Evolutionary conservation across 768 basidiomycete genomes (phyloP), one percentile per base, ranked within the genome.

Genomic region (Suillus americanus): DNA sequence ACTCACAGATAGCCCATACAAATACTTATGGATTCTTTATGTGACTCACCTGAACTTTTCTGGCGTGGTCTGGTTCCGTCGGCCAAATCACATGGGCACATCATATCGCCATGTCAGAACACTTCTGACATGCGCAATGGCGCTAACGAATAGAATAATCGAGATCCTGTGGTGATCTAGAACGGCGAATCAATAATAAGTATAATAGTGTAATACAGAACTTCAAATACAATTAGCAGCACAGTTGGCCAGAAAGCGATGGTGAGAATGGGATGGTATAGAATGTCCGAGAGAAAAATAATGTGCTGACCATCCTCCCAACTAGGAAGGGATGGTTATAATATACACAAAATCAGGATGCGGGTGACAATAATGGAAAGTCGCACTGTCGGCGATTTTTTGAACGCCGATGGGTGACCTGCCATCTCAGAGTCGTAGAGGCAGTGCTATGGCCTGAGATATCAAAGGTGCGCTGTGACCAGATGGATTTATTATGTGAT

Each of bases 401-500:
- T 74, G 64, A 63, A 66, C 56, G 64, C 73, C 76, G 70, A 66
- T 3, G 60, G n/a, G 65, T 61, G 68, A 40, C 68, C 67, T 66
- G 65, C 65, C 62, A 68, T 64, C 54, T 66, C 60, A 67, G 59
- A 62, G 67, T 78, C 79, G 87, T 79, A 83, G 80, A 71, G 83
- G 82, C 70, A 88, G 75, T 66, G 83, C 73, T 79, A 88, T 82
- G 68, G 81, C 84, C 66, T 84, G 83, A 57, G 85, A 74, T 69
- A 86, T 86, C 68, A 89, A 69, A 54, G 85, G 79, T 59, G 82
- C 77, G 65, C 78, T 81, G 71, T 79, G 76, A 62, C 79, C 84
- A 74, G 69, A 86, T 79, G 73, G 75, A 72, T 88, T 79, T 76
- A 88, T 85, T 81, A 88, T 84, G 72, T 88, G 87, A 74, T 89